A percentile compares a stretch with the other conserved stretches of the same genome.
Evolutionary conservation across 306 rosid genomes (phyloP).

Genomic region (Vigna trinervia): DNA sequence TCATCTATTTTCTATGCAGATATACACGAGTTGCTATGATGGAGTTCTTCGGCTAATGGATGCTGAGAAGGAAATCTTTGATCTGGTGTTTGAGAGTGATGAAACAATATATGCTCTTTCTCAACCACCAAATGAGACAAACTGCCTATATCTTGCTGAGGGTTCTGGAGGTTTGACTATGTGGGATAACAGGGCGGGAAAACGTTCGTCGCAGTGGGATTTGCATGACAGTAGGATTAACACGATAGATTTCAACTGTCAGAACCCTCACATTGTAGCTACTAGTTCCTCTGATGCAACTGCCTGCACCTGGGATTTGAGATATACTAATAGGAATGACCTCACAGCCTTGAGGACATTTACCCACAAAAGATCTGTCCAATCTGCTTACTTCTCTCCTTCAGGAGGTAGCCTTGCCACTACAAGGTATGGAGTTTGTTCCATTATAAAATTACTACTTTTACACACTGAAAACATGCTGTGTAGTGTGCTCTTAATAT

Average conservation of each 20-base stretch:
- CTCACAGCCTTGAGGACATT: conserved; percentile 59
- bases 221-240: conserved; percentile 77
- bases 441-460: not conserved
- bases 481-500: conserved; percentile 14
- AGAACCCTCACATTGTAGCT: conserved; percentile 65
- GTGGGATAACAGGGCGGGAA: conserved; percentile 75
- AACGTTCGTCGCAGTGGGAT: conserved; percentile 56
- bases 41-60: conserved; percentile 82
- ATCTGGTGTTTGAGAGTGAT: conserved; percentile 61
- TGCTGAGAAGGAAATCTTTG: conserved; percentile 85
- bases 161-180: conserved; percentile 69
- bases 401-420: conserved; percentile 80
- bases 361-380: conserved; percentile 66
- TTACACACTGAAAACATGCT: conserved; percentile 9
- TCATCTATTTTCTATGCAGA: conserved; percentile 51
- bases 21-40: conserved; percentile 78
- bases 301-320: conserved; percentile 94
- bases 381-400: conserved; percentile 94
- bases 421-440: conserved; percentile 65
- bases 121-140: conserved; percentile 60
- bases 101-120: conserved; percentile 59
- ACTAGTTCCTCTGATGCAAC: conserved; percentile 88
- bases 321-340: conserved; percentile 52
- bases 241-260: conserved; percentile 66
- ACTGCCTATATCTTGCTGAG: conserved; percentile 75